These are phyloP conservation scores for Aureobasidium uvarum DNA, from an alignment of 2,329 filamentous ascomycete genomes.

Conservation along the genomic window DNA sequence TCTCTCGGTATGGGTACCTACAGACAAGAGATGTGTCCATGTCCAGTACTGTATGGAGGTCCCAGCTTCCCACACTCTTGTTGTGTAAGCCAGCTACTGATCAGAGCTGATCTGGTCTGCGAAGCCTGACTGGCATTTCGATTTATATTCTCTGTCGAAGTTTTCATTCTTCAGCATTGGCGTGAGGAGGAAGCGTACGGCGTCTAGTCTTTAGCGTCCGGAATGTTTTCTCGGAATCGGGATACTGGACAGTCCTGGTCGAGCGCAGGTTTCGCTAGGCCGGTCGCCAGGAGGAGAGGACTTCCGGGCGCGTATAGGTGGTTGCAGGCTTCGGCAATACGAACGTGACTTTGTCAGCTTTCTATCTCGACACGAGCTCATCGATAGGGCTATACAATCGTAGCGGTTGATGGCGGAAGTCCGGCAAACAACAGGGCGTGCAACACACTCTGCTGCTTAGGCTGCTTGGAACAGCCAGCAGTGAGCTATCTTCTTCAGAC, in stretches of 20 bases:
- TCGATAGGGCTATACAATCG: not conserved
- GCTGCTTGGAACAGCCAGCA: not conserved
- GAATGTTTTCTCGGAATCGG: not conserved
- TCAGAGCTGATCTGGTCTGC: not conserved
- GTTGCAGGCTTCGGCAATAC: not conserved
- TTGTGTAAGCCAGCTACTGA: not conserved
- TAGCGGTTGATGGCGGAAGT: not conserved
- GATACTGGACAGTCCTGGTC: not conserved
- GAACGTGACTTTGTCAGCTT: not conserved
- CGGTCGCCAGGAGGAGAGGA: slow-evolving; percentile 1
- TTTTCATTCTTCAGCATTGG: not conserved
- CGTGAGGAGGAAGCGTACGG: not conserved
- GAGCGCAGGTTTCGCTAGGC: not conserved
- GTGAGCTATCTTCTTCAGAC: too few relatives aligned
- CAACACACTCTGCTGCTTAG: not conserved
- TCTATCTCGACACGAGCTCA: not conserved
- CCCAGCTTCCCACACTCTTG: not conserved
- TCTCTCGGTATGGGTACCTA: not conserved
- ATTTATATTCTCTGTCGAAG: not conserved
- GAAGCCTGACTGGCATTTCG: not conserved
- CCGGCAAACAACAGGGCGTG: slow-evolving; percentile 2
- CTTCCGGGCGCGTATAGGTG: not conserved
- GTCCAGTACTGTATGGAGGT: not conserved
- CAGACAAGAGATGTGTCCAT: not conserved
- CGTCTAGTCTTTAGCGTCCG: not conserved